Evolutionary conservation across 331 rosid species (phyloP), one percentile per base, ranked within the genome.

Genomic region (Malus hybrid): DNA sequence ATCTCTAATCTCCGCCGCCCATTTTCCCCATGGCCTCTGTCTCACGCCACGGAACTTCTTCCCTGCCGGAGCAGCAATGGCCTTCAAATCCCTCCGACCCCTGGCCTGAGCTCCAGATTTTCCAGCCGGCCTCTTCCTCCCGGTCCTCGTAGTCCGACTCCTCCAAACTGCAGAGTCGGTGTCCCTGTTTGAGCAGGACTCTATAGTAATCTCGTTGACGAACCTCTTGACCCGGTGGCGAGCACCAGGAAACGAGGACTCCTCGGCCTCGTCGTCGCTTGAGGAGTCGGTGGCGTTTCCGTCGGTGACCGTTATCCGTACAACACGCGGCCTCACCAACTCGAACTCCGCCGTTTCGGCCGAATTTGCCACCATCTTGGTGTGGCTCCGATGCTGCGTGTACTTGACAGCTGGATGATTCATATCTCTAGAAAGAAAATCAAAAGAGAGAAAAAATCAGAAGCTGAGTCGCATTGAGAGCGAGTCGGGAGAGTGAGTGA

Each of bases 1-100:
- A 77, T 94, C 99, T 72, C 99, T 85, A 72, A 94, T 94, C 80
- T 94, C 99, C 6, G 99, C 99, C 6, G 97, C 99, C 99, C 99
- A 94, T 90, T 94, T 94, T 2, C 99, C 99, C 99, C 99, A 94
- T 1, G 99, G 99, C 74, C 99, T 79, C 75, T 94, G 99, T 11
- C 99, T 86, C 57, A 94, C 99, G 20, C 99, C 99, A 0, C 99
- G 82, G 78, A 85, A 94, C 84, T 94, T 94, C 80, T 81, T 86
- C 9, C 76, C 90, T 6, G 76, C 16, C 2, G 82, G 42, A 16
- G 44, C 13, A 30, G 46, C 46, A 4, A 42, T 3, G 4, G 82
- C 53, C 69, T 76, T 88, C 73, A 48, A 24, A 14, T 26, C 68
- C 62, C 42, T 73, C 29, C 55, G 77, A 28, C 14, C 77, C 14